A percentile compares a stretch with the other conserved stretches of the same genome.
phyloP scores from a whole-genome alignment of 2,329 filamentous ascomycete species.

The Metarhizium brunneum region DNA sequence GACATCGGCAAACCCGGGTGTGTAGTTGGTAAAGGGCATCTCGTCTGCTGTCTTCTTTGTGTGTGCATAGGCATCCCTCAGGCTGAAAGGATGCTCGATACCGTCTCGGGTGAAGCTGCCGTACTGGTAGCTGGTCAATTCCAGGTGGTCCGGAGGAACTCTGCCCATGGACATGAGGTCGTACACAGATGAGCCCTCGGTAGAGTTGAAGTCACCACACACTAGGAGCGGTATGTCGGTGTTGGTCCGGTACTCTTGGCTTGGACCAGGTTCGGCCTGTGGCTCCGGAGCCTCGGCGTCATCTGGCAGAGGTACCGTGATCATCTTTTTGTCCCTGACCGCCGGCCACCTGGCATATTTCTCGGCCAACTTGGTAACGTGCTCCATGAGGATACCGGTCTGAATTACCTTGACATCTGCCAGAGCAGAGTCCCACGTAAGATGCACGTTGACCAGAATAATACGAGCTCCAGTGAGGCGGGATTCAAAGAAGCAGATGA shows the following conservation, averaged over 20 bases:
- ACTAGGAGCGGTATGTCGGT: conserved; percentile 85
- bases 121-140: conserved; percentile 74
- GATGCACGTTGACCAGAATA: conserved; percentile 87
- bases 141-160: conserved; percentile 68
- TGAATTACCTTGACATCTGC: conserved; percentile 96
- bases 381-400: conserved; percentile 89
- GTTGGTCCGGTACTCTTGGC: conserved; percentile 75
- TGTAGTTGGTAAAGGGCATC: conserved; percentile 92
- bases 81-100: conserved; percentile 87
- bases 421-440: conserved; percentile 87
- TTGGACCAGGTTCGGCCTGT: conserved; percentile 61
- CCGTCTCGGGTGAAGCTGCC: conserved; percentile 88
- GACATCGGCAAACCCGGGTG: conserved; percentile 81
- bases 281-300: conserved; percentile 38
- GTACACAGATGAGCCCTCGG: conserved; percentile 78
- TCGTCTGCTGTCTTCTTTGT: conserved; percentile 77
- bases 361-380: conserved; percentile 77
- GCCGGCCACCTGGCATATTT: conserved; percentile 73
- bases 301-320: conserved; percentile 31
- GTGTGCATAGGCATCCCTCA: conserved; percentile 81
- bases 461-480: conserved; percentile 79
- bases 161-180: conserved; percentile 77
- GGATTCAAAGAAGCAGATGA: conserved; percentile 88
- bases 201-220: conserved; percentile 95
- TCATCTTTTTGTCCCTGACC: conserved; percentile 69